Base-by-base conservation (phyloP, 495 filamentous ascomycete genomes). In the Trichodelitschia bisporula region DNA sequence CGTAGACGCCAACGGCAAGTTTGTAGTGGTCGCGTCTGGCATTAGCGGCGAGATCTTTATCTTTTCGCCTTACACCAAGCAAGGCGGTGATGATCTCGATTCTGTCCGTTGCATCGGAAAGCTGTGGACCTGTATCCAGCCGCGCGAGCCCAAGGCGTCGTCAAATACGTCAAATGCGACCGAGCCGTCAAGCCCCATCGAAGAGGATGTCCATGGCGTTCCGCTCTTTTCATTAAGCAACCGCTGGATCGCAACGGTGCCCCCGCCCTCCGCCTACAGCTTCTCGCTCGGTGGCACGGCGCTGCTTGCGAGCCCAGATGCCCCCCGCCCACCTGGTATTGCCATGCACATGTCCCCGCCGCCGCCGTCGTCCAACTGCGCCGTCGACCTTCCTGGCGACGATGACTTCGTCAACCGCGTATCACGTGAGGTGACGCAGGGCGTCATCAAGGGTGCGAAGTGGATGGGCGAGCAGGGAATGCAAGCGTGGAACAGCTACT, bases 401-500 rank as follows among this genome's bases (percentile, higher is more conserved):
- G 80, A 86, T 42, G 70, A 76, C 24, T 56, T 92, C 24, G 56
- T 92, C 36, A 79, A 84, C 47, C 76, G 79, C 37, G 58, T 92
- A 25, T 72, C 82, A 39, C 61, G 83, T 40, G 79, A 83, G 43
- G 76, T 80, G 2, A 74, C 86, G 0, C 84, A 93, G 44, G 80
- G 86, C 42, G 53, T 90, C n/a, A 73, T 97, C 31, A 73, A 73
- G 40, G 75, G 77, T 15, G 79, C 79, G 13, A 73, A 69, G 36
- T 90, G 76, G 72, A 68, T 86, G 45, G 74, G 74, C 4, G 79
- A 76, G 40, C 76, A 89, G 38, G 74, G 82, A 3, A 59, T 72
- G 37, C 79, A 89, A 40, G 72, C 72, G 0, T 89, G 79, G 67
- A 82, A 79, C 39, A 77, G 59, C 40, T 93, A 95, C 49, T 86